Percentiles rank a stretch among this genome's conserved stretches.
phyloP scores from a whole-genome alignment of 805 yeast genomes.

The Saccharomycopsis selenospora region DNA sequence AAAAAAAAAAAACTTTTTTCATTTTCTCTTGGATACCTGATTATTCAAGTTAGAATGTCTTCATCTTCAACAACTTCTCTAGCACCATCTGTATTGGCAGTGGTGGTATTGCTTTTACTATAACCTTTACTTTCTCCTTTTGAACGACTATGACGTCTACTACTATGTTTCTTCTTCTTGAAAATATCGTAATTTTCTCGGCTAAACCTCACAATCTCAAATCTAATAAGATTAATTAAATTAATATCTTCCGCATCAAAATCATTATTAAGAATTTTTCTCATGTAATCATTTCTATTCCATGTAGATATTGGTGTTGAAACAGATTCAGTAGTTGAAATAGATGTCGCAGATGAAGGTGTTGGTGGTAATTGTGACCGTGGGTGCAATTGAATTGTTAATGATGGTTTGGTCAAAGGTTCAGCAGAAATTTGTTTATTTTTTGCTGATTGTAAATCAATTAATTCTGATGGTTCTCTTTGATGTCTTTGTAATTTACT shows the following conservation, averaged over 20 bases:
- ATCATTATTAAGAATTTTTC: background rate
- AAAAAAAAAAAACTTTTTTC: too few species aligned
- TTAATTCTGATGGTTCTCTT: background rate
- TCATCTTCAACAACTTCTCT: too few species aligned
- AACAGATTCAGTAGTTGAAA: background rate
- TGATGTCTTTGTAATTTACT: slow-evolving; percentile 1
- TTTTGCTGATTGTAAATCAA: background rate
- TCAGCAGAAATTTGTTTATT: background rate
- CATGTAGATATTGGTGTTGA: background rate
- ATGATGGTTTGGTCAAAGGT: background rate
- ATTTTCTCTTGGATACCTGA: too few species aligned
- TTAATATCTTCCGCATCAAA: background rate
- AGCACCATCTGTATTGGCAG: too few species aligned
- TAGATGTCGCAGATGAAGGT: background rate
- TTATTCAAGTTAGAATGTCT: too few species aligned
- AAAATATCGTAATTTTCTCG: background rate
- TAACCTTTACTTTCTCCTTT: background rate
- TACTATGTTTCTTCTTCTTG: background rate
- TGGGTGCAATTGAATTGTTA: too few species aligned
- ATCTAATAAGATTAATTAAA: background rate
- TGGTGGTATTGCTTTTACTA: too few species aligned
- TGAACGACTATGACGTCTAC: background rate
- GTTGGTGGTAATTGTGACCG: too few species aligned
- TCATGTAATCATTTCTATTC: slow-evolving; percentile 1
- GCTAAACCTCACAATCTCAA: background rate